Conservation (phyloP, 768 basidiomycete genomes). For the Mycena albidolilacea region DNA sequence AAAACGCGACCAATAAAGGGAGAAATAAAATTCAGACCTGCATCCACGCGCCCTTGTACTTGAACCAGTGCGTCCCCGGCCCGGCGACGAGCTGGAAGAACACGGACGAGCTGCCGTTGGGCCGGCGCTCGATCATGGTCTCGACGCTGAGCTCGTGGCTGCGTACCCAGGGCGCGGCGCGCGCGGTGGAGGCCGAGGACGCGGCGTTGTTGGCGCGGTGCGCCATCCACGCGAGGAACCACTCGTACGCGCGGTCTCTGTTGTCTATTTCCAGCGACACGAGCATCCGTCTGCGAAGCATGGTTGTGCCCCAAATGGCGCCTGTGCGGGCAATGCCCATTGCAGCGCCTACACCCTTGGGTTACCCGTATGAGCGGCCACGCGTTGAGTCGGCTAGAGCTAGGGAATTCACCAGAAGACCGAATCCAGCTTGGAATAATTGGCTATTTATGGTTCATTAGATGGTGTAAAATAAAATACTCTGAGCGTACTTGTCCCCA, state of each 20-base stretch:
- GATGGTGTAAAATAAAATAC: background rate
- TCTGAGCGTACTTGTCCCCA: slow-evolving; percentile 75
- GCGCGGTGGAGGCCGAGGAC: slow-evolving; percentile 37
- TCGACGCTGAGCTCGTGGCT: slow-evolving; percentile 97
- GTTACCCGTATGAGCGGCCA: slow-evolving; percentile 30
- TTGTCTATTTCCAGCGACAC: slow-evolving; percentile 97
- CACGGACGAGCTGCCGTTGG: slow-evolving; percentile 92
- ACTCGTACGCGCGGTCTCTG: slow-evolving; percentile 94
- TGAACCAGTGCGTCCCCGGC: slow-evolving; percentile 94
- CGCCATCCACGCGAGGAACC: slow-evolving; percentile 98
- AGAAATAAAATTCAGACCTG: slow-evolving; percentile 69
- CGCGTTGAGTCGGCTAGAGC: slow-evolving; percentile 11
- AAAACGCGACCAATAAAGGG: slow-evolving; percentile 13
- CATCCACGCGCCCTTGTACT: slow-evolving; percentile 94
- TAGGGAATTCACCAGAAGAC: slow-evolving; percentile 82
- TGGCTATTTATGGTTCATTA: slow-evolving; percentile 69
- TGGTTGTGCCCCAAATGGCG: slow-evolving; percentile 74
- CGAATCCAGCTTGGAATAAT: slow-evolving; percentile 98
- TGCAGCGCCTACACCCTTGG: slow-evolving; percentile 91
- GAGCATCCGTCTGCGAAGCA: slow-evolving; percentile 90
- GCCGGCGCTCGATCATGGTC: slow-evolving; percentile 89
- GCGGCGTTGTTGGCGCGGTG: slow-evolving; percentile 63
- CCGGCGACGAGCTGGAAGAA: slow-evolving; percentile 96
- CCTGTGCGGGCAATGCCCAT: slow-evolving; percentile 83
- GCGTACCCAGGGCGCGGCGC: slow-evolving; percentile 66